These are phyloP conservation scores for Paecilomyces formosus DNA, from an alignment of 2,329 filamentous ascomycete species.

Conservation along the genomic window DNA sequence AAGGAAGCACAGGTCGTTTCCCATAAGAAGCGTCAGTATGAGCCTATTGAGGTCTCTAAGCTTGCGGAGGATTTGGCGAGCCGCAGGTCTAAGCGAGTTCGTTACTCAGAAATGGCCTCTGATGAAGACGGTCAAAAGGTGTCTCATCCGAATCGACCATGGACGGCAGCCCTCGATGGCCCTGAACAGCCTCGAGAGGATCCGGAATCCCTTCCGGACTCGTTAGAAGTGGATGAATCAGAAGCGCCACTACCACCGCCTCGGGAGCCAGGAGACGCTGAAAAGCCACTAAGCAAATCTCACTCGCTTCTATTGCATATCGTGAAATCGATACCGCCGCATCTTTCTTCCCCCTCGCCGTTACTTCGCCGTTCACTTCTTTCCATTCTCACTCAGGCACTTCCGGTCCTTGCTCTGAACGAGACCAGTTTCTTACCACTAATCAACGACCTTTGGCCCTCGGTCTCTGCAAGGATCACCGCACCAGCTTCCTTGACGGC, in stretches of 20 bases:
- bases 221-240: slow-evolving; percentile 26
- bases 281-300: slow-evolving; percentile 63
- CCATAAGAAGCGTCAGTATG: slow-evolving; percentile 22
- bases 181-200: slow-evolving; percentile 16
- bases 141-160: slow-evolving; percentile 25
- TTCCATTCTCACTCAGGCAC: slow-evolving; percentile 64
- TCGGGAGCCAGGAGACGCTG: slow-evolving; percentile 44
- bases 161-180: slow-evolving; percentile 19
- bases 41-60: slow-evolving; percentile 22
- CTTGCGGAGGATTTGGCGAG: slow-evolving; percentile 26
- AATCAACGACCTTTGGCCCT: slow-evolving; percentile 85
- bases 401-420: slow-evolving; percentile 63
- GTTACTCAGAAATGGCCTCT: slow-evolving; percentile 12
- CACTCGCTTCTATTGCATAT: slow-evolving; percentile 79
- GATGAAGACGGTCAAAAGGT: slow-evolving; percentile 15
- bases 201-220: slow-evolving; percentile 23
- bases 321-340: slow-evolving; percentile 76
- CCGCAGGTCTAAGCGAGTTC: slow-evolving; percentile 23
- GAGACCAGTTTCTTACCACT: slow-evolving; percentile 81
- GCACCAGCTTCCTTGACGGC: neutral
- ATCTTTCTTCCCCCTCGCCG: slow-evolving; percentile 78
- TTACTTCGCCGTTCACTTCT: slow-evolving; percentile 72
- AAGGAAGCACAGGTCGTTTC: slow-evolving; percentile 14
- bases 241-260: slow-evolving; percentile 26
- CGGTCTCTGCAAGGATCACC: slow-evolving; percentile 45